A percentile compares a stretch with the other conserved stretches of the same genome.
These are phyloP conservation scores for Akanthomyces muscarius DNA, from an alignment of 2,329 filamentous ascomycete genomes.

Conservation along the genomic window DNA sequence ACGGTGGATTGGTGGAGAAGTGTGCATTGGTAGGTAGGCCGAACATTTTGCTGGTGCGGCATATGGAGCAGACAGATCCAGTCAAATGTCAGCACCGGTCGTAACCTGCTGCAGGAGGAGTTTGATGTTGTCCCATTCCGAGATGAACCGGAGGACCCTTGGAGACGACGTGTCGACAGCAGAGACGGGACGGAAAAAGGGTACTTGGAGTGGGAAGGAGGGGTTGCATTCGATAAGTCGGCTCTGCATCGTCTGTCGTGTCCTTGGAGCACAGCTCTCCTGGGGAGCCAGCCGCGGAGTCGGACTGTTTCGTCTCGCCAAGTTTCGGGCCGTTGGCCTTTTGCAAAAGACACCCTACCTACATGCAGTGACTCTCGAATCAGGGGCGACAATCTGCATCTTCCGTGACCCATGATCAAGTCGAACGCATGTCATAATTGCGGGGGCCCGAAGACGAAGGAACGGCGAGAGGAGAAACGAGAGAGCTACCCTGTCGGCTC, in stretches of 20 bases:
- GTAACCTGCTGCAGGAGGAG: not conserved
- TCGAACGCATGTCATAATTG: slow-evolving; percentile 10
- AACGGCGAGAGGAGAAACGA: not conserved
- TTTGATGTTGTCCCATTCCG: not conserved
- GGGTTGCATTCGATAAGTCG: not conserved
- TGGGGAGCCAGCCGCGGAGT: too few relatives aligned
- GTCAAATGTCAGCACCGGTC: not conserved
- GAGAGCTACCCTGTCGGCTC: not conserved
- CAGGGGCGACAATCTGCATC: not conserved
- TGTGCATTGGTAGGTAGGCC: not conserved
- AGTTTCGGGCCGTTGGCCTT: not conserved
- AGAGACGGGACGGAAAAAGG: not conserved
- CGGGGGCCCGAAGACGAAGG: not conserved
- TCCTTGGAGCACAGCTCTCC: too few relatives aligned
- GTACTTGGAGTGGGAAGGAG: not conserved
- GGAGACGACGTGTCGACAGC: too few relatives aligned
- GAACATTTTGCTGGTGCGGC: not conserved
- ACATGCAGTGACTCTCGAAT: not conserved
- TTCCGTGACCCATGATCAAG: not conserved
- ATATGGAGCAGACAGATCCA: slow-evolving; percentile 9
- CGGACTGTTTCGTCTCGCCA: too few relatives aligned
- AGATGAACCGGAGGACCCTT: not conserved
- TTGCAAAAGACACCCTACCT: not conserved
- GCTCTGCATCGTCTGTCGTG: not conserved
- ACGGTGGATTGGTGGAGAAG: slow-evolving; percentile 11